Conservation (phyloP, 352 stramenopile species). For the Globisporangium spiculum region DNA sequence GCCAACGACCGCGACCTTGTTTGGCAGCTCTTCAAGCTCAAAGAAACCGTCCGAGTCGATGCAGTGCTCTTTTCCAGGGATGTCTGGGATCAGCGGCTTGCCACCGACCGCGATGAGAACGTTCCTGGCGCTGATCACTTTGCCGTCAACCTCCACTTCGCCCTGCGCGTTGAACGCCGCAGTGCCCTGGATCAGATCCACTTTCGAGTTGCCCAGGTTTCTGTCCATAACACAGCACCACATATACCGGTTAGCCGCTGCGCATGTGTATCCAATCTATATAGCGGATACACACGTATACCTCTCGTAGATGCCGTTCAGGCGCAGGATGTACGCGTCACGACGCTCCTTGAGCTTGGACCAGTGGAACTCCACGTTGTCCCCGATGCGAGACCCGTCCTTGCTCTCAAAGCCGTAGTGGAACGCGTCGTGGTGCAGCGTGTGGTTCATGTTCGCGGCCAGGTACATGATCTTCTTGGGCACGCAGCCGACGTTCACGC, state of each 20-base stretch:
- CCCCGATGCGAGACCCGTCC: constrained; percentile 35
- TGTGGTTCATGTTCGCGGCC: constrained; percentile 63
- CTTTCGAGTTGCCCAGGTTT: constrained; percentile 89
- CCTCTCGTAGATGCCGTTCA: constrained; percentile 97
- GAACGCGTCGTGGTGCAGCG: constrained; percentile 44
- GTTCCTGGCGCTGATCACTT: constrained; percentile 50
- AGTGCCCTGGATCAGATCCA: constrained; percentile 87
- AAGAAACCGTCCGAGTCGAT: constrained; percentile 98
- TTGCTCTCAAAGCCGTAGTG: constrained; percentile 61
- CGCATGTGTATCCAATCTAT: neutral
- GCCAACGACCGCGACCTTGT: constrained; percentile 94
- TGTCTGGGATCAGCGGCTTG: constrained; percentile 53
- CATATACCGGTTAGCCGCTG: neutral
- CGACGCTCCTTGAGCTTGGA: constrained; percentile 88
- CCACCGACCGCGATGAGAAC: constrained; percentile 65
- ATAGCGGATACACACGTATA: constrained; percentile 10
- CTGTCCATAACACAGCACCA: constrained; percentile 18
- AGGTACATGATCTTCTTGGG: constrained; percentile 99
- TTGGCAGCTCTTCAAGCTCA: constrained; percentile 90
- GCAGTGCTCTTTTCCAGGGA: constrained; percentile 86
- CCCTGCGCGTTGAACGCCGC: constrained; percentile 82
- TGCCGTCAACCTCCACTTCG: constrained; percentile 79
- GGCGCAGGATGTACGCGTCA: constrained; percentile 92
- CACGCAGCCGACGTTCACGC: constrained; percentile 98
- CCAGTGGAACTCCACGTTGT: constrained; percentile 86